Conservation (phyloP, 2,329 filamentous ascomycete species). For the Fonsecaea pugnacius region DNA sequence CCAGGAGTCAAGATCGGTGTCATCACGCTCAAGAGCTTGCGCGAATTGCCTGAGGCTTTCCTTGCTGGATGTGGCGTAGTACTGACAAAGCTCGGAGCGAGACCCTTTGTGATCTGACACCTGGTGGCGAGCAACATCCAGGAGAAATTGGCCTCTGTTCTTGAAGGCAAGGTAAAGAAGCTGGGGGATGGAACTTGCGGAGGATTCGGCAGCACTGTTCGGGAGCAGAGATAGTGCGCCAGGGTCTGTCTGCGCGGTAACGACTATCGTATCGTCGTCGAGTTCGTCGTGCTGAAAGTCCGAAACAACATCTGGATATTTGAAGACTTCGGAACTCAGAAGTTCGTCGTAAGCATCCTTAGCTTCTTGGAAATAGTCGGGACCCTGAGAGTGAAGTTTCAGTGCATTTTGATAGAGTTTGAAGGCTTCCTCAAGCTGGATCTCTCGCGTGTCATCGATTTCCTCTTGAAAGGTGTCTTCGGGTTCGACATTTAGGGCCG, state of each 20-base stretch:
- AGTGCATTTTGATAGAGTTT: slow-evolving; percentile 92
- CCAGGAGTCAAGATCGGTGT: slow-evolving; percentile 68
- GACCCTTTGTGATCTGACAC: slow-evolving; percentile 36
- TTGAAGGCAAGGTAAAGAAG: slow-evolving; percentile 93
- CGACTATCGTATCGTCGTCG: slow-evolving; percentile 35
- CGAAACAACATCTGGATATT: slow-evolving; percentile 81
- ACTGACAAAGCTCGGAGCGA: slow-evolving; percentile 25
- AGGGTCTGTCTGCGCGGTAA: slow-evolving; percentile 30
- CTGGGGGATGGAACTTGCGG: slow-evolving; percentile 80
- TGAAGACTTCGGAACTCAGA: slow-evolving; percentile 92
- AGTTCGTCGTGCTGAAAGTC: slow-evolving; percentile 76
- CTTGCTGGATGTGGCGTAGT: slow-evolving; percentile 43
- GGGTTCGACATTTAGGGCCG: slow-evolving; percentile 75
- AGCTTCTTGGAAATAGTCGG: slow-evolving; percentile 74
- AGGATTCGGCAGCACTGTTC: slow-evolving; percentile 70
- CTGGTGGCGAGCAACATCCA: slow-evolving; percentile 72
- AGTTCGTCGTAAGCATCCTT: slow-evolving; percentile 79
- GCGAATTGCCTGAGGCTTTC: slow-evolving; percentile 60
- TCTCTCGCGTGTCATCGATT: slow-evolving; percentile 90
- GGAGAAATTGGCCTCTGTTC: slow-evolving; percentile 86
- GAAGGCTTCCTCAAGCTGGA: slow-evolving; percentile 95
- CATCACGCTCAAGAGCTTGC: slow-evolving; percentile 67
- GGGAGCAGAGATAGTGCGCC: slow-evolving; percentile 47
- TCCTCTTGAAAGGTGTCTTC: slow-evolving; percentile 90
- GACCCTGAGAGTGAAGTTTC: slow-evolving; percentile 87